Conservation (phyloP, 2,329 filamentous ascomycete species). For the Chrysosporium keratinophilum region DNA sequence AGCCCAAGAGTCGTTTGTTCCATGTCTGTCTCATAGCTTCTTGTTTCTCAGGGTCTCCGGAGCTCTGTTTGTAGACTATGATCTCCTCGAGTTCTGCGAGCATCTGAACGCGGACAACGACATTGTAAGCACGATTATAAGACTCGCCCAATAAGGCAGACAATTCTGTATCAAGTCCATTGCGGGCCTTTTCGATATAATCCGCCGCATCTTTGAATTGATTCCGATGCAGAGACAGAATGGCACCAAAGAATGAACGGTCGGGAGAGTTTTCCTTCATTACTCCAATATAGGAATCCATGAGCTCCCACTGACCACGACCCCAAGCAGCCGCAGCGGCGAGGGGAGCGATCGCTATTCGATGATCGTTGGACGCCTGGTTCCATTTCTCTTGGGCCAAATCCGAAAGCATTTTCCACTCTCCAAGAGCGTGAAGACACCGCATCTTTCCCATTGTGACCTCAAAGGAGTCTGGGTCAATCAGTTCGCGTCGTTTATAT, state of each 20-base stretch:
- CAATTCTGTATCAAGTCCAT: constrained; percentile 89
- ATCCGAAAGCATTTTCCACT: constrained; percentile 88
- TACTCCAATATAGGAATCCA: constrained; percentile 92
- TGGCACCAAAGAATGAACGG: constrained; percentile 93
- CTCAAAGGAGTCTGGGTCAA: constrained; percentile 70
- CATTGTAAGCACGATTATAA: constrained; percentile 92
- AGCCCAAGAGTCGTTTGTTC: constrained; percentile 89
- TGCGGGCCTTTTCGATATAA: constrained; percentile 83
- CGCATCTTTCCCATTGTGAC: constrained; percentile 99
- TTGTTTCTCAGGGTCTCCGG: constrained; percentile 69
- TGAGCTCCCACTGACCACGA: constrained; percentile 89
- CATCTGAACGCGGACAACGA: constrained; percentile 98
- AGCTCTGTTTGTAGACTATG: constrained; percentile 90
- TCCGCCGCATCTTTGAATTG: constrained; percentile 84
- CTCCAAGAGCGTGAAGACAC: constrained; percentile 88
- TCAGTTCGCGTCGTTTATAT: constrained; percentile 62
- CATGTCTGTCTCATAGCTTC: constrained; percentile 86
- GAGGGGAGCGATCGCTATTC: constrained; percentile 80
- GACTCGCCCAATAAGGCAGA: constrained; percentile 96
- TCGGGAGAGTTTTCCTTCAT: constrained; percentile 93
- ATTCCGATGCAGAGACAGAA: constrained; percentile 86
- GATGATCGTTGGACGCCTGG: constrained; percentile 75
- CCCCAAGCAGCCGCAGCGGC: constrained; percentile 96
- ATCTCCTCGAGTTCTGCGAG: constrained; percentile 96
- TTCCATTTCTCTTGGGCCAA: constrained; percentile 90